phyloP scores from a whole-genome alignment of 2,329 filamentous ascomycete genomes.

The Drechslerella coelobrocha region DNA sequence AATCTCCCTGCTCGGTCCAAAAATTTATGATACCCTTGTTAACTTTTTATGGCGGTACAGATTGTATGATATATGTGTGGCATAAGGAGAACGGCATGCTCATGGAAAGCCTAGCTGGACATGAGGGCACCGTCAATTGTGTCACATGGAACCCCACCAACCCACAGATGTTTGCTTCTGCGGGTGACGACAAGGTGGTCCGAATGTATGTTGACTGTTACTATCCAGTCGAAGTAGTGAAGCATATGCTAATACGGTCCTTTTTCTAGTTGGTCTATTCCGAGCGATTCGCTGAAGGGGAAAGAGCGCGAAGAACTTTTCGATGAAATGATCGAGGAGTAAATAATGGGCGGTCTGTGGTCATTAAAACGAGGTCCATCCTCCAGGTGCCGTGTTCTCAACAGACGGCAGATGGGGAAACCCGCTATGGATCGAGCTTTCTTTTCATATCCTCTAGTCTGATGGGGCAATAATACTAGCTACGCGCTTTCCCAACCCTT shows the following conservation, averaged over 20 bases:
- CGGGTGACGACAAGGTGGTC: constrained; percentile 83
- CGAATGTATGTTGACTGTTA: constrained; percentile 72
- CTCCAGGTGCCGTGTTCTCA: constrained; percentile 18
- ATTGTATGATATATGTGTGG: constrained; percentile 80
- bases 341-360: neutral
- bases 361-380: no score
- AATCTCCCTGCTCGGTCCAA: constrained; percentile 7
- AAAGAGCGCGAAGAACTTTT: constrained; percentile 41
- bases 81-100: constrained; percentile 80
- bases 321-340: constrained; percentile 45
- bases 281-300: constrained; percentile 30
- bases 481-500: neutral
- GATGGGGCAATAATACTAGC: no score
- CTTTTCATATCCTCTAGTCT: no score
- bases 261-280: constrained; percentile 36
- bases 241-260: constrained; percentile 2
- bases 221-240: neutral
- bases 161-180: constrained; percentile 84
- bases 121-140: constrained; percentile 80
- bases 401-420: neutral
- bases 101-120: constrained; percentile 78
- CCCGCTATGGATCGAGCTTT: neutral
- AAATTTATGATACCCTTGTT: constrained; percentile 17
- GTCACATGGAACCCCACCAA: constrained; percentile 88
- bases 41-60: constrained; percentile 61